A percentile compares a stretch with the other conserved stretches of the same genome.
Conservation (phyloP, 495 filamentous ascomycete species). For the Tuber umbilicatum region DNA sequence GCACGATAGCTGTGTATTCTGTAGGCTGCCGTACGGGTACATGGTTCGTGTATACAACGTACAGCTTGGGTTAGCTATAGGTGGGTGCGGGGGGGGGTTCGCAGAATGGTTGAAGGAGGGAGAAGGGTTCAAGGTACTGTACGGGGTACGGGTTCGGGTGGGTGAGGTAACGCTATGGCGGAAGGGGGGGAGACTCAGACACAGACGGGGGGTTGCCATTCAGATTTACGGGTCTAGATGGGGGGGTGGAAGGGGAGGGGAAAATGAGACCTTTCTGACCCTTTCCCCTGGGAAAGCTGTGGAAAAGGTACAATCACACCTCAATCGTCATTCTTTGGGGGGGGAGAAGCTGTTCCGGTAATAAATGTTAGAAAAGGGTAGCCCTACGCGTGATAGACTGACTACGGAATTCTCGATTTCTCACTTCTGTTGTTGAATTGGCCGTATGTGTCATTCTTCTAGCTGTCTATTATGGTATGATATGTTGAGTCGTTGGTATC, state of each 20-base stretch:
- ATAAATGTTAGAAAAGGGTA: constrained; percentile 23
- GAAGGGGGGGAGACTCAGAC: neutral
- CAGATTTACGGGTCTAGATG: neutral
- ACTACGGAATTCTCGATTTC: constrained; percentile 21
- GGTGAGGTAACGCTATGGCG: neutral
- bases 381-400: constrained; percentile 28
- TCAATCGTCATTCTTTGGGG: constrained; percentile 11
- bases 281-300: neutral
- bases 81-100: neutral
- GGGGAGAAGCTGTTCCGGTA: constrained; percentile 9
- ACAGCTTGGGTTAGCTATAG: neutral
- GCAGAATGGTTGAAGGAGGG: neutral
- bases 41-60: neutral
- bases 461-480: too few relatives aligned
- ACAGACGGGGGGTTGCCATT: neutral
- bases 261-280: neutral
- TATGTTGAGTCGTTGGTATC: neutral
- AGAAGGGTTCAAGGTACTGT: neutral
- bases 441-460: constrained; percentile 23
- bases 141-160: neutral
- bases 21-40: neutral
- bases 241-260: too few relatives aligned
- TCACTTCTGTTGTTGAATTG: constrained; percentile 13
- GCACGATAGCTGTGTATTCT: neutral
- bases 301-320: neutral